These are phyloP conservation scores for Breviolum minutum DNA, from an alignment of 73 alveolate genomes.

Conservation along the genomic window DNA sequence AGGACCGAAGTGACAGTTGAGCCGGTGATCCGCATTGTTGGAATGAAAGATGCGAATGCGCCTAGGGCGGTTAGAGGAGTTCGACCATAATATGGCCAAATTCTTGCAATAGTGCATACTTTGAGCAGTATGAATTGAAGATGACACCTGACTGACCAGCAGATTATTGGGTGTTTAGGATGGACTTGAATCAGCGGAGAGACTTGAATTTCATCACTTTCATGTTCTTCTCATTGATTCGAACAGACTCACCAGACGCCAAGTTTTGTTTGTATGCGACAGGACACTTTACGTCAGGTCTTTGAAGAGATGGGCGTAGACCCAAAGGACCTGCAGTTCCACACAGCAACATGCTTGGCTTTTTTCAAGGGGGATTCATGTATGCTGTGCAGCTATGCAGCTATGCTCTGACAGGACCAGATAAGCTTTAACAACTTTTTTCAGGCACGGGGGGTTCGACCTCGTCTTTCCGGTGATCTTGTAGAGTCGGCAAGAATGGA, in stretches of 20 bases:
- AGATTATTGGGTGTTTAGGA: too few relatives aligned
- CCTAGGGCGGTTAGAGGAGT: not conserved
- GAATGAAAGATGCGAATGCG: too few relatives aligned
- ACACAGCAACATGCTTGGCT: too few relatives aligned
- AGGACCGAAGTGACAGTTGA: conserved; percentile 14
- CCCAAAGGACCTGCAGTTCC: not conserved
- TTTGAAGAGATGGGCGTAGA: conserved; percentile 85
- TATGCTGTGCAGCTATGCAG: not conserved
- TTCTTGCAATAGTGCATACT: not conserved
- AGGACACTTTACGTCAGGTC: conserved; percentile 57
- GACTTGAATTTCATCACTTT: too few relatives aligned
- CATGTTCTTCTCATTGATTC: too few relatives aligned
- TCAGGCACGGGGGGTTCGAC: not conserved
- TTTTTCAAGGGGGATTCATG: too few relatives aligned
- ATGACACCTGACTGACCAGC: too few relatives aligned
- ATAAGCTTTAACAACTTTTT: conserved; percentile 56
- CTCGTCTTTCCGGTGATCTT: not conserved
- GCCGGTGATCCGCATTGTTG: not conserved
- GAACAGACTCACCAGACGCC: too few relatives aligned
- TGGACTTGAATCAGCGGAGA: too few relatives aligned
- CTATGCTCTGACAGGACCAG: not conserved
- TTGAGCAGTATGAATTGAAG: too few relatives aligned
- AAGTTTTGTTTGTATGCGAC: not conserved
- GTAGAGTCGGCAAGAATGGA: too few relatives aligned
- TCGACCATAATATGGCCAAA: not conserved